Conservation (phyloP, 176 grass and related monocot genomes). For the Carex cristatella region DNA sequence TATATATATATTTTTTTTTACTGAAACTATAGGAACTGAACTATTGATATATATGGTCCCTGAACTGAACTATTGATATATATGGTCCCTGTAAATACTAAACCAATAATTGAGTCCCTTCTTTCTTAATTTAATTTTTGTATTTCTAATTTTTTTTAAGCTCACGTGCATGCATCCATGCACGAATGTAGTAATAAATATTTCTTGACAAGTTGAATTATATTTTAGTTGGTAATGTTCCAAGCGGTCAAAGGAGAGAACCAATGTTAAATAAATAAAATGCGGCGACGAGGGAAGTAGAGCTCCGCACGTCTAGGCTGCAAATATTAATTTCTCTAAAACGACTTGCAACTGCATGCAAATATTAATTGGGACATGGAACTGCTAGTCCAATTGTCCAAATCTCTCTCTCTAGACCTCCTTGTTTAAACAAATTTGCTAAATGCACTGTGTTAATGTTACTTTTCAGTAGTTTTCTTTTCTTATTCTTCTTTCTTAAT, state of each 20-base stretch:
- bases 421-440: neutral
- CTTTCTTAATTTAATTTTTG: no score
- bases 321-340: neutral
- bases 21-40: no score
- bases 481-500: neutral
- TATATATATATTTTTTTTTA: no score
- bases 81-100: no score
- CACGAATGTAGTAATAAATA: conserved; percentile 7
- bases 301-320: neutral
- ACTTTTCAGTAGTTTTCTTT: neutral
- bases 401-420: neutral
- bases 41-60: no score
- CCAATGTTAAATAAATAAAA: neutral
- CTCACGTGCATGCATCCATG: conserved; percentile 17
- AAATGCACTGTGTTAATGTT: neutral
- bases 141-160: no score
- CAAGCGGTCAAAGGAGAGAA: neutral
- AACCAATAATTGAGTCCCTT: no score
- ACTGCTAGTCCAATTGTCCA: neutral
- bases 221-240: neutral
- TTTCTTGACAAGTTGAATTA: neutral
- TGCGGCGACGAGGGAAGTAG: conserved; percentile 1
- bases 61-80: no score
- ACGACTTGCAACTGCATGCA: neutral
- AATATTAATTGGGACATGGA: neutral